Evolutionary conservation across 345 rosid genomes (phyloP).

Genomic region (Gossypium bickii): DNA sequence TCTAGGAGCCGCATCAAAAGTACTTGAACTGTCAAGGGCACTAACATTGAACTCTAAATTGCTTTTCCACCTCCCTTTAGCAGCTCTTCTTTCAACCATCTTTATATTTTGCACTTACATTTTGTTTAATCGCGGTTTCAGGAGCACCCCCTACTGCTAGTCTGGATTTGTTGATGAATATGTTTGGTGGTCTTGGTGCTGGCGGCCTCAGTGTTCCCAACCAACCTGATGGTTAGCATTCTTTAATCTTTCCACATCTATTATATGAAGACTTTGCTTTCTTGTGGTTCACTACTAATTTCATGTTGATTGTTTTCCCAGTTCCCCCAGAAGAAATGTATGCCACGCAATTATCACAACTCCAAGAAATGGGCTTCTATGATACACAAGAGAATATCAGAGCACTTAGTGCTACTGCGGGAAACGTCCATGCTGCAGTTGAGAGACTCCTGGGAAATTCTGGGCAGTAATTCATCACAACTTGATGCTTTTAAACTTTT

Average conservation of each 20-base stretch:
- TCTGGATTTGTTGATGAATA: constrained; percentile 75
- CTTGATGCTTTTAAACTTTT: not conserved
- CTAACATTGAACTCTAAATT: not conserved
- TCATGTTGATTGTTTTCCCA: constrained; percentile 18
- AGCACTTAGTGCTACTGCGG: constrained; percentile 68
- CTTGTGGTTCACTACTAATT: not conserved
- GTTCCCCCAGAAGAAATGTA: constrained; percentile 78
- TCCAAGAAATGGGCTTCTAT: constrained; percentile 88
- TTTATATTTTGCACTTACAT: not conserved
- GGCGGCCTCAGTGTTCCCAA: constrained; percentile 59
- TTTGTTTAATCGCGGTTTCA: constrained; percentile 18
- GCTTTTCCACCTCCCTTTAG: not conserved
- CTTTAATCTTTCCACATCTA: not conserved
- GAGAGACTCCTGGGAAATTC: constrained; percentile 80
- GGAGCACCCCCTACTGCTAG: constrained; percentile 39
- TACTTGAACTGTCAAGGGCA: not conserved
- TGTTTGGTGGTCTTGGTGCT: constrained; percentile 86
- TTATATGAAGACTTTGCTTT: not conserved
- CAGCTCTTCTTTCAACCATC: not conserved
- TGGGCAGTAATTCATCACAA: constrained; percentile 36
- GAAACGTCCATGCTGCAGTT: constrained; percentile 85
- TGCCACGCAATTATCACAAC: constrained; percentile 83
- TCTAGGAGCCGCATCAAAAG: not conserved
- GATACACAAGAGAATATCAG: constrained; percentile 84
- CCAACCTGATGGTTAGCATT: constrained; percentile 54